Conservation (phyloP, 2,329 filamentous ascomycete genomes). For the Exophiala alcalophila region DNA sequence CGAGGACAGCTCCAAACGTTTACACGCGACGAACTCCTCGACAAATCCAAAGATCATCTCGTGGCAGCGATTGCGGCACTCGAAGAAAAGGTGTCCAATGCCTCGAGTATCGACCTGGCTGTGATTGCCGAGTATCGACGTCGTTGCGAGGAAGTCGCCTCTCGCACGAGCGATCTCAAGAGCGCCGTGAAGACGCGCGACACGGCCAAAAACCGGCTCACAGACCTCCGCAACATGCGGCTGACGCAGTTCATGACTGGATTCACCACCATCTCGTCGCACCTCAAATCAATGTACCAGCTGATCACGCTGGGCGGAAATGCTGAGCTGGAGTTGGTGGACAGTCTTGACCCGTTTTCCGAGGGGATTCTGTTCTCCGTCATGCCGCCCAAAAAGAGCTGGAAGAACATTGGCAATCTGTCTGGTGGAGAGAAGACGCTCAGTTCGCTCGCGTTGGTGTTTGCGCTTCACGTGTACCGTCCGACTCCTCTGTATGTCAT, state of each 20-base stretch:
- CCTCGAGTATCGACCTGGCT: conserved; percentile 74
- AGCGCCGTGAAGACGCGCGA: conserved; percentile 76
- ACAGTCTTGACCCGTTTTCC: conserved; percentile 92
- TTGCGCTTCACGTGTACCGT: conserved; percentile 96
- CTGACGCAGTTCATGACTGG: conserved; percentile 98
- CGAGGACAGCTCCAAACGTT: conserved; percentile 70
- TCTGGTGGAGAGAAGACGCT: conserved; percentile 97
- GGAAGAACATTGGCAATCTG: conserved; percentile 98
- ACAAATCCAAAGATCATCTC: conserved; percentile 61
- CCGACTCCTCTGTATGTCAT: conserved; percentile 97
- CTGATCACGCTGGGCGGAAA: conserved; percentile 99
- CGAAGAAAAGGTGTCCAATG: conserved; percentile 76
- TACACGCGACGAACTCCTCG: conserved; percentile 66
- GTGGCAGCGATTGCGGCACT: conserved; percentile 64
- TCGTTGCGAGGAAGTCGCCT: conserved; percentile 75
- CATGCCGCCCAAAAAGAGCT: conserved; percentile 99
- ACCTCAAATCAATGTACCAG: conserved; percentile 99
- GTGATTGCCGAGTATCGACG: conserved; percentile 87
- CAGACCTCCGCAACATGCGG: conserved; percentile 84
- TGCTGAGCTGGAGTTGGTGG: conserved; percentile 93
- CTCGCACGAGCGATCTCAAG: conserved; percentile 79
- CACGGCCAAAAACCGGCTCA: conserved; percentile 82
- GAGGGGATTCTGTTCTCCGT: conserved; percentile 97
- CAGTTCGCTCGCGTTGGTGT: conserved; percentile 89
- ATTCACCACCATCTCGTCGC: conserved; percentile 87